Evolutionary conservation across 176 grass and related monocot species (phyloP).

Genomic region (Themeda triandra): DNA sequence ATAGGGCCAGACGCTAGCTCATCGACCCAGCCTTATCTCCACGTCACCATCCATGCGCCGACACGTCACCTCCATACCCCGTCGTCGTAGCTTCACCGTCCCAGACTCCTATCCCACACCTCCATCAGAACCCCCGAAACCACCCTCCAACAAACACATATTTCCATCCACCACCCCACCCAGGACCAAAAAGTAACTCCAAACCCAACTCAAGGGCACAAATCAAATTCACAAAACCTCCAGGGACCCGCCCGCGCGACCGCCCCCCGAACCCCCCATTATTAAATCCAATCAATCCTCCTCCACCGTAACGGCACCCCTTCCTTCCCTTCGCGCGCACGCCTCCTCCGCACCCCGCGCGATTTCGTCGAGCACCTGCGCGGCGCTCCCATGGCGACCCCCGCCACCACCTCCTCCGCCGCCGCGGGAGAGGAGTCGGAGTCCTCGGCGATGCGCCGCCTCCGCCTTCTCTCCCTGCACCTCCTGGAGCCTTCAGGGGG

Average conservation of each 20-base stretch:
- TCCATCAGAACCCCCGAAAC: not conserved
- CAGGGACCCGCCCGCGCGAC: rapidly evolving
- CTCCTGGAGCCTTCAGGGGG: too few relatives aligned
- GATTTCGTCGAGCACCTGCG: slow-evolving; percentile 23
- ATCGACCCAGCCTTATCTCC: too few relatives aligned
- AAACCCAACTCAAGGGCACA: rapidly evolving
- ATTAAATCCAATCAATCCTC: not conserved
- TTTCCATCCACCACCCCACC: rapidly evolving
- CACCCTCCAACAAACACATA: not conserved
- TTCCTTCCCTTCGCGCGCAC: slow-evolving; percentile 19
- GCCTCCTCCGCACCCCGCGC: not conserved
- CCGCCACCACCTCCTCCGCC: too few relatives aligned
- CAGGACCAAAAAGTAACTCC: not conserved
- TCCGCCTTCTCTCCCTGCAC: slow-evolving; percentile 55
- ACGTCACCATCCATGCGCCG: slow-evolving; percentile 5
- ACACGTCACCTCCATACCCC: slow-evolving; percentile 38
- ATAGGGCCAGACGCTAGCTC: too few relatives aligned
- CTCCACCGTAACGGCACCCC: slow-evolving; percentile 24
- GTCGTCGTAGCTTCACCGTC: not conserved
- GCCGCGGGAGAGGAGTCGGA: slow-evolving; percentile 1
- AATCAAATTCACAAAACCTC: rapidly evolving
- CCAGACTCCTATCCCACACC: not conserved
- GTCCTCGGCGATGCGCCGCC: slow-evolving; percentile 42
- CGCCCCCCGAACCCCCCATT: not conserved
- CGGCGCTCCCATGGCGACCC: not conserved